Percentiles rank a stretch among this genome's conserved stretches.
phyloP scores from a whole-genome alignment of 495 filamentous ascomycete species.

The Cetradonia linearis region DNA sequence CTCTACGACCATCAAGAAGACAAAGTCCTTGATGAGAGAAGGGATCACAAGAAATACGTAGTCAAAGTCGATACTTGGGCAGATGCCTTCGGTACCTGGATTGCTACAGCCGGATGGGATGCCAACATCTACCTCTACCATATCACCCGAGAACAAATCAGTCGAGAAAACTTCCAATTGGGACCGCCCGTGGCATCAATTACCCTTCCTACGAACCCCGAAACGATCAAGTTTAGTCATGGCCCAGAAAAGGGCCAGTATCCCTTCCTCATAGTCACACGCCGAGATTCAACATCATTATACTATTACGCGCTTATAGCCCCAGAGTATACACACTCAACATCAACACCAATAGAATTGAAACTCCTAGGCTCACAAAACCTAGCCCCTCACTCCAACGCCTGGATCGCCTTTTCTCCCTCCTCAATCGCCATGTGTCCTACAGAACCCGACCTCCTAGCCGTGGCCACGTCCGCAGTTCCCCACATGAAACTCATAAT shows the following conservation, averaged over 20 bases:
- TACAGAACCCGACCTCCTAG: constrained; percentile 43
- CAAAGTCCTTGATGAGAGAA: constrained; percentile 36
- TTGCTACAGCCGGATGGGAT: constrained; percentile 62
- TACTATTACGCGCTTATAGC: constrained; percentile 45
- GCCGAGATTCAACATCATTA: constrained; percentile 51
- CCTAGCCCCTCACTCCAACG: constrained; percentile 52
- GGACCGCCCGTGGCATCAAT: constrained; percentile 40
- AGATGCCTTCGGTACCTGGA: constrained; percentile 29
- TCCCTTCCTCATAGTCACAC: constrained; percentile 44
- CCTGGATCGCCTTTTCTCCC: constrained; percentile 56
- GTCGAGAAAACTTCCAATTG: constrained; percentile 15
- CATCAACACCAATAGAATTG: constrained; percentile 25
- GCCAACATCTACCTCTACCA: constrained; percentile 46
- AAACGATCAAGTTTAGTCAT: constrained; percentile 47
- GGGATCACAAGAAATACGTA: constrained; percentile 54
- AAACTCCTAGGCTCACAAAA: constrained; percentile 46
- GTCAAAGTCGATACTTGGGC: constrained; percentile 43
- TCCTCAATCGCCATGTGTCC: constrained; percentile 49
- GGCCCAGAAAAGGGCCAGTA: constrained; percentile 37
- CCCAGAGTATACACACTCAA: constrained; percentile 2
- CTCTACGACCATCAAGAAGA: constrained; percentile 32
- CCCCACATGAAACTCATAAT: constrained; percentile 60
- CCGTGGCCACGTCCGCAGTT: constrained; percentile 50
- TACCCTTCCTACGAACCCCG: constrained; percentile 48
- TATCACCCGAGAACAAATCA: neutral